phyloP scores from a whole-genome alignment of 2,329 filamentous ascomycete genomes.

The Fusarium albosuccineum region DNA sequence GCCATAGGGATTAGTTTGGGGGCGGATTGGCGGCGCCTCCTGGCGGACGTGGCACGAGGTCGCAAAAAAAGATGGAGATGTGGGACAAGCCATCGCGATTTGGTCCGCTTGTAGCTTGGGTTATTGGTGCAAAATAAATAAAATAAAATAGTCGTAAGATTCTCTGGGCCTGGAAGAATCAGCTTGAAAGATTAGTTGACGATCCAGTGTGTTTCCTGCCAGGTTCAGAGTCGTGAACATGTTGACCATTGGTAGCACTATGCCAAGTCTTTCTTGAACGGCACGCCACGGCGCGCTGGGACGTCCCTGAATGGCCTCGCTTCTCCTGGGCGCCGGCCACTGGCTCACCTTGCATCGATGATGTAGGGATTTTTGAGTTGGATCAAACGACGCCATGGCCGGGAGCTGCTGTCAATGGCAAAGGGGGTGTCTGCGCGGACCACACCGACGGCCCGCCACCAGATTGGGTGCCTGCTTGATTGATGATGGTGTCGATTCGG shows the following conservation, averaged over 20 bases:
- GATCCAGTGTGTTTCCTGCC: too few species aligned
- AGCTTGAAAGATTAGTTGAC: too few species aligned
- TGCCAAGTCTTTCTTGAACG: too few species aligned
- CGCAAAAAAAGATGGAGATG: too few species aligned
- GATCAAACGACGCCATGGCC: conserved; percentile 6
- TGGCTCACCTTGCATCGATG: conserved; percentile 6
- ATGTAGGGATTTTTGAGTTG: background rate
- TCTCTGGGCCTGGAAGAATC: too few species aligned
- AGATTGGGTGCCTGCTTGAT: conserved; percentile 5
- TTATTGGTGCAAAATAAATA: too few species aligned
- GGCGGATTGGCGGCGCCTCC: conserved; percentile 23
- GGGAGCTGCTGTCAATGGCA: conserved; percentile 4
- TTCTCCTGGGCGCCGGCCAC: conserved; percentile 13
- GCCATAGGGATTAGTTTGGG: conserved; percentile 12
- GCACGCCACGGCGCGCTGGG: background rate
- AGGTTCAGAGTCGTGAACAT: too few species aligned
- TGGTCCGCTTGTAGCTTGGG: too few species aligned
- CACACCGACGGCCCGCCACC: conserved; percentile 10
- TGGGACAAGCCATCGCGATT: too few species aligned
- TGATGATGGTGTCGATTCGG: conserved; percentile 8
- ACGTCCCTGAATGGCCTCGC: conserved; percentile 21
- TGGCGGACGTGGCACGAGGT: conserved; percentile 19
- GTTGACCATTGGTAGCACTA: too few species aligned
- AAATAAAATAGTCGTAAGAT: too few species aligned
- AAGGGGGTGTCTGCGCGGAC: conserved; percentile 1